Percentiles rank a stretch among this genome's conserved stretches.
Conservation (phyloP, 805 yeast species). For the Kluyveromyces nonfermentans region DNA sequence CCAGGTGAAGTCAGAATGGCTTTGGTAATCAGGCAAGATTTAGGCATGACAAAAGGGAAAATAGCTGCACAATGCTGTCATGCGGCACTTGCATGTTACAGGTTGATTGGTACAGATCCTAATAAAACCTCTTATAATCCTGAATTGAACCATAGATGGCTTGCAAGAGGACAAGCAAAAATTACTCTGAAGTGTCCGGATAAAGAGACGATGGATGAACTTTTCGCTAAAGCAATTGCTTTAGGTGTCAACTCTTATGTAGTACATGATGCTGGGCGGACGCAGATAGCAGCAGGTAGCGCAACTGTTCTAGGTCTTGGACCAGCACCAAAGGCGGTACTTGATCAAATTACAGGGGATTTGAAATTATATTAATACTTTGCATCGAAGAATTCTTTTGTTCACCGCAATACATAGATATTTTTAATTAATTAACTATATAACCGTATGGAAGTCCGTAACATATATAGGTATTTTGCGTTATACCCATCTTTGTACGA, state of each 20-base stretch:
- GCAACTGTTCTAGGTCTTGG: slow-evolving; percentile 96
- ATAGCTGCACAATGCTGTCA: slow-evolving; percentile 97
- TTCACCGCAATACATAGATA: background rate
- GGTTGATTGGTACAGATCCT: slow-evolving; percentile 46
- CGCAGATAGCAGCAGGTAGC: slow-evolving; percentile 92
- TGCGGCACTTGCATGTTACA: slow-evolving; percentile 89
- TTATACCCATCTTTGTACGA: slow-evolving; percentile 73
- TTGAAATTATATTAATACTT: slow-evolving; percentile 56
- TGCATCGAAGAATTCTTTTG: background rate
- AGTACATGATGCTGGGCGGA: slow-evolving; percentile 94
- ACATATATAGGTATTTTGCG: background rate
- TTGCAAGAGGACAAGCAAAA: slow-evolving; percentile 81
- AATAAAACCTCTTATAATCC: slow-evolving; percentile 48
- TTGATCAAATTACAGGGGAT: slow-evolving; percentile 76
- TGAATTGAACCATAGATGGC: slow-evolving; percentile 65
- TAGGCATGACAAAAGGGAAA: slow-evolving; percentile 90
- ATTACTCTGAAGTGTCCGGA: slow-evolving; percentile 70
- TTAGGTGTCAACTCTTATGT: slow-evolving; percentile 69
- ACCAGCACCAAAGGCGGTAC: slow-evolving; percentile 78
- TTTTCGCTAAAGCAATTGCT: slow-evolving; percentile 74
- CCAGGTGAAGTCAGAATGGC: slow-evolving; percentile 86
- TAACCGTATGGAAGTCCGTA: background rate
- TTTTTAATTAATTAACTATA: background rate
- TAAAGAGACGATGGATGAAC: slow-evolving; percentile 58
- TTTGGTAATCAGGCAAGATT: slow-evolving; percentile 75